Evolutionary conservation across 2,329 filamentous ascomycete species (phyloP).

Genomic region (Rhynchosporium graminicola): DNA sequence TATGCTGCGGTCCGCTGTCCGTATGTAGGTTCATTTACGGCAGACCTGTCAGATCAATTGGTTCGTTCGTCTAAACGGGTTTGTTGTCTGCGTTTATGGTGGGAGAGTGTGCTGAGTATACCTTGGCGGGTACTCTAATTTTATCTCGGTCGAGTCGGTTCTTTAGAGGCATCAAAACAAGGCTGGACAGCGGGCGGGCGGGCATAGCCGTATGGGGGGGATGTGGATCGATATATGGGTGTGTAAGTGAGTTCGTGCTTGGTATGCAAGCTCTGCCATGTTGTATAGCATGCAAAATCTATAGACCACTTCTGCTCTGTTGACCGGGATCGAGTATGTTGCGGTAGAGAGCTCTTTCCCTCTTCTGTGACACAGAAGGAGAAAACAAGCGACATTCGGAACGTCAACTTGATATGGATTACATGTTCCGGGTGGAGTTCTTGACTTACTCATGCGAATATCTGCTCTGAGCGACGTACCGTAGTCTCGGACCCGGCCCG

Average conservation of each 20-base stretch:
- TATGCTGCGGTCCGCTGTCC: constrained; percentile 1
- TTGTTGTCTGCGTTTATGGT: background rate
- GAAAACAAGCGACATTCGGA: background rate
- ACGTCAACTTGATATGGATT: background rate
- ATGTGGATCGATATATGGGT: background rate
- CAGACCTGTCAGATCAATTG: background rate
- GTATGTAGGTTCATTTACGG: background rate
- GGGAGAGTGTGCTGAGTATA: background rate
- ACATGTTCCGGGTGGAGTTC: background rate
- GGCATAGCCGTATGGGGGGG: constrained; percentile 12
- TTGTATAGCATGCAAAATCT: background rate
- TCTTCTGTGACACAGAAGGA: background rate
- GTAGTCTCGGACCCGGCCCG: background rate
- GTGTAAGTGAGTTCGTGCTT: background rate
- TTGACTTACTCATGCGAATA: background rate
- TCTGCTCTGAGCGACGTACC: background rate
- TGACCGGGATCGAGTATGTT: background rate
- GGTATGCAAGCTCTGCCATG: constrained; percentile 8
- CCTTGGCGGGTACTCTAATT: no score
- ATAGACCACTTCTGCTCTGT: background rate
- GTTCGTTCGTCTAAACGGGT: no score
- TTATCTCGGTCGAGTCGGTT: no score
- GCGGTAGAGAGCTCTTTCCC: background rate
- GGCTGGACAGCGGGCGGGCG: constrained; percentile 1
- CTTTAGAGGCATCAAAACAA: background rate